Base-by-base conservation (phyloP, 805 yeast species). In the Nakazawaea ambrosiae region DNA sequence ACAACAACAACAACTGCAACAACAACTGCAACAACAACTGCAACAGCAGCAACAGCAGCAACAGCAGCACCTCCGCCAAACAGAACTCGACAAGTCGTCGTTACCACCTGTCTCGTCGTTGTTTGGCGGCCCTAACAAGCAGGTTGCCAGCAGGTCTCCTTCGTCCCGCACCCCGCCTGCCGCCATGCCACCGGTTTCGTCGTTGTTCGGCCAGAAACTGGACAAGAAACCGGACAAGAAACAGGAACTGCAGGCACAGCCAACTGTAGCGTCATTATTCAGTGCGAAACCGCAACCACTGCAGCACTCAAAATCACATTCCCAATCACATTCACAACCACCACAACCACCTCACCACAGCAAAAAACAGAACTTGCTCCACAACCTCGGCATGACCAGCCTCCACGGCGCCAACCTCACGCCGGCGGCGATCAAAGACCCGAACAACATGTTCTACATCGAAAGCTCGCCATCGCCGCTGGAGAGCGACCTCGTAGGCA, bases 401-500 rank as follows among this genome's bases (percentile, higher is more conserved):
- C 19, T 40, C 10, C 34, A 42, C 19, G 34, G 11, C 5, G 18
- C 25, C 23, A 39, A 8, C 40, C 34, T 3, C 20, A 16, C 9
- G 20, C 18, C 19, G 4, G 17, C 16, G 5, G 11, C 20, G 12
- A 17, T 20, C 4, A 27, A 16, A 12, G 32, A 34, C 9, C 31
- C 33, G 7, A 48, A 46, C n/a, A 45, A 44, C 31, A 57, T 57
- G 59, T 57, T 57, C 37, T 57, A 43, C 45, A 50, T 57, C 24
- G 57, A 54, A 32, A 51, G 53, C 33, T 55, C 61, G 2, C 57
- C 60, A 5, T 54, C 59, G 4, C 54, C 58, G 5, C 57, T 46
- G 16, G 45, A 40, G 22, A 27, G 37, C 26, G 45, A 43, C 16
- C 22, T 43, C 8, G 36, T 43, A 19, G 46, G 42, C 4, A 34